Evolutionary conservation across 106 monocot species (phyloP), one percentile per base, ranked within the genome.

Genomic region (Cymbidium sinense): DNA sequence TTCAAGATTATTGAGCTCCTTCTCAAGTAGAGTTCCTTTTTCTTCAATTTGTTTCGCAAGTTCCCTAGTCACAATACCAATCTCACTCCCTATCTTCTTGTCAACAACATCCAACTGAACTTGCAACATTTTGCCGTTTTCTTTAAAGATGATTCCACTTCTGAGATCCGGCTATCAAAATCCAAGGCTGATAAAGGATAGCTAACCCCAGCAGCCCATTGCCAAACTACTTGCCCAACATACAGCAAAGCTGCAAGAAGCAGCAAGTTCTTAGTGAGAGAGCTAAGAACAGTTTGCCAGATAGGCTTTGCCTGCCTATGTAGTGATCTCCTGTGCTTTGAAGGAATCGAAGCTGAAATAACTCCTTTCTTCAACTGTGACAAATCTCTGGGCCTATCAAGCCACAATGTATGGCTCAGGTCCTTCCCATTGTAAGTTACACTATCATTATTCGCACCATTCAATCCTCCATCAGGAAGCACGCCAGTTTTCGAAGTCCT

Each of bases 101-200:
- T 94, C 90, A 21, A 98, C 58, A 31, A 90, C 82, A 2, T 98
- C 98, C 54, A 98, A 50, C 78, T 98, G 98, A 47, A 98, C 82
- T 70, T 98, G 94, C 51, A 92, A 80, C 94, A 94, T 92, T 77
- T 87, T 5, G 84, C 64, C 20, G 90, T 85, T 34, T 81, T 94
- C 87, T 94, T 98, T 35, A 98, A 51, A 54, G 83, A 86, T 50
- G 81, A 43, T 74, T 98, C 92, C 51, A 98, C 84, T 37, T 92
- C 86, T 35, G 94, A 90, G 70, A 98, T 81, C 35, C 87, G 84
- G 18, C 71, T 80, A 75, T 98, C 98, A 76, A 86, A 84, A 64
- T 90, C 88, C 19, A 89, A 77, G 34, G 74, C 73, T 30, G 79
- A 47, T 74, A 88, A 88, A n/a, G 87, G 70, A 43, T 77, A 52